These are phyloP conservation scores for Phylloporus sp. DNA, from an alignment of 768 basidiomycete species.

Conservation along the genomic window DNA sequence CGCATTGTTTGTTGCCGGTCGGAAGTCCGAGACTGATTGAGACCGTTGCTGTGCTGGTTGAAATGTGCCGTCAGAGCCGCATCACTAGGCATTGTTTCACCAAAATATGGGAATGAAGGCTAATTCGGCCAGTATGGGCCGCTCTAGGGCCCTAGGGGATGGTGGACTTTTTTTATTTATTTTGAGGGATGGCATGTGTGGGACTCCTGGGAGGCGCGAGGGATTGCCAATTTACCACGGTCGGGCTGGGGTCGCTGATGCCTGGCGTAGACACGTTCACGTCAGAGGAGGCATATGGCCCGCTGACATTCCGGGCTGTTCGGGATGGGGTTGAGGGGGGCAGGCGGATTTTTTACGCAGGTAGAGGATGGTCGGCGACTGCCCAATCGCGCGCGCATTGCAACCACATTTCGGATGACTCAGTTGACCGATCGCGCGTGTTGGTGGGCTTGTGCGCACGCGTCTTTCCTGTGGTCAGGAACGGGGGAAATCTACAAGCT, in stretches of 20 bases:
- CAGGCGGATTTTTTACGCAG: background rate
- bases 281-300: background rate
- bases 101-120: slow-evolving; percentile 19
- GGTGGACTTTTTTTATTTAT: too few species aligned
- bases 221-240: too few species aligned
- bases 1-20: slow-evolving; percentile 3
- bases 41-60: slow-evolving; percentile 10
- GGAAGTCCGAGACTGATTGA: background rate
- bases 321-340: background rate
- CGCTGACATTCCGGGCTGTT: background rate
- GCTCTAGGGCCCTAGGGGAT: slow-evolving; percentile 13
- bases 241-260: too few species aligned
- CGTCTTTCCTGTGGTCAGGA: slow-evolving; percentile 6
- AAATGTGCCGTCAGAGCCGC: slow-evolving; percentile 18
- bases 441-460: slow-evolving; percentile 2
- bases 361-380: background rate
- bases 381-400: background rate
- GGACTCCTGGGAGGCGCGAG: too few species aligned
- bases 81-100: slow-evolving; percentile 14
- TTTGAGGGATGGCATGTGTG: too few species aligned
- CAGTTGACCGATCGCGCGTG: slow-evolving; percentile 13
- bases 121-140: slow-evolving; percentile 18
- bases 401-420: background rate
- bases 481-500: too few species aligned
- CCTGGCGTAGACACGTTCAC: background rate